A percentile compares a stretch with the other conserved stretches of the same genome.
Conservation (phyloP, 148 eudicot genomes). For the Linanthus parryae region DNA sequence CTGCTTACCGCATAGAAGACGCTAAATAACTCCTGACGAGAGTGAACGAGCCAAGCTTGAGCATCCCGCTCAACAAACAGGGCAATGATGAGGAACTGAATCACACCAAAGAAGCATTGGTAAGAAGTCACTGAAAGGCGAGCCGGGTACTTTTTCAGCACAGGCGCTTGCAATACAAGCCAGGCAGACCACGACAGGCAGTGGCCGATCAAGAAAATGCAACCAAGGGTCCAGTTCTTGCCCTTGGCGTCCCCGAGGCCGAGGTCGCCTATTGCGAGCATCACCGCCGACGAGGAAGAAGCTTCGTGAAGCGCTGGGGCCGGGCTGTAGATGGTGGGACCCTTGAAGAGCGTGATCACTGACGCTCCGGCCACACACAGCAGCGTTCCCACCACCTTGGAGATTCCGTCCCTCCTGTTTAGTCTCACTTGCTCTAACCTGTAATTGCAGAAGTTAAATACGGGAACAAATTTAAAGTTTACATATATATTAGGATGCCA, state of each 20-base stretch:
- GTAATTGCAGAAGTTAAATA: constrained; percentile 22
- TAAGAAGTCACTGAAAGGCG: constrained; percentile 84
- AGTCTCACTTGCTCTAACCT: constrained; percentile 86
- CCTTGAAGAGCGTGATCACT: constrained; percentile 83
- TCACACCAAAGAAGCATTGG: constrained; percentile 90
- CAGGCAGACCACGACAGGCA: constrained; percentile 95
- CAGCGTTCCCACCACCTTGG: constrained; percentile 67
- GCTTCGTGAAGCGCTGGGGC: constrained; percentile 30
- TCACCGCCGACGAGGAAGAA: constrained; percentile 15
- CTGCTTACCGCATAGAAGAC: constrained; percentile 84
- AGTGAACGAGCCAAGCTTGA: constrained; percentile 81
- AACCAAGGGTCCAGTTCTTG: constrained; percentile 93
- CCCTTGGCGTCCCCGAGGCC: constrained; percentile 64
- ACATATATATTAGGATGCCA: no score
- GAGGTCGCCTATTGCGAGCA: no score
- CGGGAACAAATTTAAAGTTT: no score
- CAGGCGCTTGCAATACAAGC: constrained; percentile 89
- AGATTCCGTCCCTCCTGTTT: constrained; percentile 67
- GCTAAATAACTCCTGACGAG: constrained; percentile 83
- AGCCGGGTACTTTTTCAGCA: constrained; percentile 91
- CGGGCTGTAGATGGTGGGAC: constrained; percentile 87
- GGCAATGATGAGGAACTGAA: constrained; percentile 85
- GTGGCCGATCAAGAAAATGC: constrained; percentile 86
- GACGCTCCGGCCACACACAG: constrained; percentile 86
- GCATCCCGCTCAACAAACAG: constrained; percentile 70